Base-by-base conservation (phyloP, 352 stramenopile genomes). In the Pythium sp. region DNA sequence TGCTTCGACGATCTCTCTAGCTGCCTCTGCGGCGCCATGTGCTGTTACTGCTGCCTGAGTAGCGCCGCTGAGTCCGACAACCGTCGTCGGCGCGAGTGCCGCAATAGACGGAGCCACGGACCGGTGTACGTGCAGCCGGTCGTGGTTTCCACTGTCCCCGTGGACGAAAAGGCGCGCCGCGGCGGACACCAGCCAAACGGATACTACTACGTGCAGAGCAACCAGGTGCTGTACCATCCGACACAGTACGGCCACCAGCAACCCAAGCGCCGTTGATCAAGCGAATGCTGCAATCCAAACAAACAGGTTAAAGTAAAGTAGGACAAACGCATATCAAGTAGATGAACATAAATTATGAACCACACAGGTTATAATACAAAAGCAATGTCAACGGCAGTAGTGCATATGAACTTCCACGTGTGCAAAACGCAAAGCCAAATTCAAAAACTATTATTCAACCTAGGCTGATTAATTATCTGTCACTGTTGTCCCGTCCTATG, bases 91-190 rank as follows among this genome's bases (percentile, higher is more conserved):
- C 63, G 54, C 28, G 59, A 72, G 1, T 62, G 20, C 30, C 55
- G 47, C 49, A 7, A 60, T 41, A 8, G 69, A 15, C 64, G 59
- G 4, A 62, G 55, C 9, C 74, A 62, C 20, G 68, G 60, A 43
- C 66, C 74, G 24, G 68, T 81, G 41, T 81, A 81, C 47, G 75
- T 82, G 41, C 71, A 81, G 47, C 75, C 75, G 6, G 75, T 82
- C 2, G 65, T 72, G 20, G 73, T 82, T 30, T 68, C 51, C 5
- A 36, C 58, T 15, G 53, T 38, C 0, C 67, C 59, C 5, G 43
- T 64, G 59, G 24, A 63, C 15, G 41, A 36, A 5, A 36, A 58
- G 36, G 22, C 9, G 30, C 49, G 57, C 18, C 56, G 28, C 12
- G 46, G 46, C n/a, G 43, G 24, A 51, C 60, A 30, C 2, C 59